Evolutionary conservation across 306 rosid genomes (phyloP).

Genomic region (Malus sylvestris): DNA sequence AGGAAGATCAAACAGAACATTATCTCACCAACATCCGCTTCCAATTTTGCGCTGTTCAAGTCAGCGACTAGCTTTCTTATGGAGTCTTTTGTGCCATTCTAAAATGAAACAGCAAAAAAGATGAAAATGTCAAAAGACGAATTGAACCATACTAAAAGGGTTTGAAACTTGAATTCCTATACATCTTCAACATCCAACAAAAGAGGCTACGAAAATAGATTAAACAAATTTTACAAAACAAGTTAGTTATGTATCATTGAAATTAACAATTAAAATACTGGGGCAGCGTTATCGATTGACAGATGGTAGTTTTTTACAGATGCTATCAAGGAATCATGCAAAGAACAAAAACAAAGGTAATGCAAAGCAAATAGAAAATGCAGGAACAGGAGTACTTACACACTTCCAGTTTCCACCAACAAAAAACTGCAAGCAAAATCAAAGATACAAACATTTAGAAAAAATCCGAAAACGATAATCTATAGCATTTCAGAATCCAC

Average conservation of each 20-base stretch:
- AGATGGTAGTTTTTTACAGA: not conserved
- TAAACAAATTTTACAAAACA: not conserved
- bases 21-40: conserved; percentile 89
- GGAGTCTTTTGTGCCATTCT: conserved; percentile 94
- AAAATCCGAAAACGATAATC: not conserved
- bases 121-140: not conserved
- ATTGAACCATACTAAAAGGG: not conserved
- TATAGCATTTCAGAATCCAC: not conserved
- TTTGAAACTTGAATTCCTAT: not conserved
- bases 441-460: conserved; percentile 14
- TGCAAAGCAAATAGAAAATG: not conserved
- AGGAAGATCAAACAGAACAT: conserved; percentile 1
- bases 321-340: not conserved
- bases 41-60: conserved; percentile 77
- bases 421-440: conserved; percentile 57
- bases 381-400: conserved; percentile 42
- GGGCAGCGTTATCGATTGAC: not conserved
- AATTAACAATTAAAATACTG: not conserved
- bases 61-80: conserved; percentile 87
- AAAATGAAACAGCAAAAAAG: conserved; percentile 9
- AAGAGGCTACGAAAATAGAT: not conserved
- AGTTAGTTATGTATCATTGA: not conserved
- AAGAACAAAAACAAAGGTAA: not conserved
- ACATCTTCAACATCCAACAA: not conserved
- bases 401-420: conserved; percentile 99